Conservation (phyloP, 2,329 filamentous ascomycete species). For the Trichothecium roseum region DNA sequence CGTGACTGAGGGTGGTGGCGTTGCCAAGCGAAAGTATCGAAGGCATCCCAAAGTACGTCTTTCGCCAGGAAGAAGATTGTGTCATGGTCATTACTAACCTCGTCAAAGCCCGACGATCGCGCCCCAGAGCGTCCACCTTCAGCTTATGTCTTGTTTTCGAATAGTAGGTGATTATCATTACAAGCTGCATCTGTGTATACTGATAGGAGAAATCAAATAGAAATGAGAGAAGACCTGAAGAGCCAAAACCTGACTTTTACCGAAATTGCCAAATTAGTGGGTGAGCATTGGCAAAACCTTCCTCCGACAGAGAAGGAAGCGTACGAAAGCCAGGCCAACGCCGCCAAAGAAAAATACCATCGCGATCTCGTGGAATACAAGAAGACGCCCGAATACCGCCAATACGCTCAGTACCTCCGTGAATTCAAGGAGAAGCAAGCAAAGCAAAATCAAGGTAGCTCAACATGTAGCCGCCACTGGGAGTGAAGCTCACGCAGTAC, state of each 20-base stretch:
- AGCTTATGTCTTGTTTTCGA: conserved; percentile 78
- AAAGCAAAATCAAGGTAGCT: conserved; percentile 42
- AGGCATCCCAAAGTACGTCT: conserved; percentile 61
- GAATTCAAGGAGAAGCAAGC: conserved; percentile 70
- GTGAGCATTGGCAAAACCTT: conserved; percentile 71
- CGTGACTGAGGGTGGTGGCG: conserved; percentile 30
- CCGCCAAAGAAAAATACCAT: conserved; percentile 68
- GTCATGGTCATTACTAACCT: conserved; percentile 1
- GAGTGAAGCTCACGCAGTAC: conserved; percentile 4
- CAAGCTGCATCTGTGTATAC: not conserved
- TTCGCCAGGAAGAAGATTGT: conserved; percentile 1
- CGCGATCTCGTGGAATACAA: conserved; percentile 66
- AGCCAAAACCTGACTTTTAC: conserved; percentile 70
- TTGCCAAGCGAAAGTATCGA: conserved; percentile 63
- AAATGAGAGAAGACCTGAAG: conserved; percentile 68
- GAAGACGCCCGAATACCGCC: conserved; percentile 58
- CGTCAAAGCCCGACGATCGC: conserved; percentile 57
- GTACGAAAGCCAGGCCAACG: conserved; percentile 61
- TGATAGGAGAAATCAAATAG: conserved; percentile 24
- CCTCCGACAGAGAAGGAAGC: conserved; percentile 56
- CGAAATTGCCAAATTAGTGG: conserved; percentile 73
- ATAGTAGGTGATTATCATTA: conserved; percentile 45
- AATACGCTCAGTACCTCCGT: conserved; percentile 61
- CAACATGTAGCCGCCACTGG: not conserved
- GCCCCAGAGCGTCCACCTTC: conserved; percentile 72